Base-by-base conservation (phyloP, 164 flowering plant species). In the Tetracentron sinense region DNA sequence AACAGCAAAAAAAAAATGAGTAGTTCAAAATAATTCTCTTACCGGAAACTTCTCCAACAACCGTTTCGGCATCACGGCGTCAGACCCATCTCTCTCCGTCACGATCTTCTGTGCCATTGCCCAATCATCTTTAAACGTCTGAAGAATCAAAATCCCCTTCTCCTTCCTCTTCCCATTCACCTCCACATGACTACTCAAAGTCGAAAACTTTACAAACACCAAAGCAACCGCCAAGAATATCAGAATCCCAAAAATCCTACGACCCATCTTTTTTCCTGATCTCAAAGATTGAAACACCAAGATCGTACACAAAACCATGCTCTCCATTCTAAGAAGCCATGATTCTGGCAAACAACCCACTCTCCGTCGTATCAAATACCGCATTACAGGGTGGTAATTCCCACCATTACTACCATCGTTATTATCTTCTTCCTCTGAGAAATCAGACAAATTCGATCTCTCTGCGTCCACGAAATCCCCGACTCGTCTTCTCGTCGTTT, bases 261-360 rank as follows among this genome's bases (percentile, higher is more conserved):
- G 79, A 46, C 72, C 81, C 53, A 68, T n/a, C 56, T 69, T 69
- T 74, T 61, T 74, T 58, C 85, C 77, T 16, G 71, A 77, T 56
- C 69, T 58, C 65, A 71, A 6, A 1, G 62, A 42, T 44, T 61
- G 67, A 21, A 55, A 21, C 47, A 42, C 0, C 30, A 28, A 27
- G 20, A 20, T 8, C 50, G 30, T 31, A 59, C 63, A 17, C 8
- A 61, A 42, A 25, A 58, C 19, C 8, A 15, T 6, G 1, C 42
- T 62, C 22, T 21, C 51, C 31, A 49, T 46, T 28, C 25, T 23
- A 49, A 68, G 54, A 21, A 73, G 0, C 70, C 66, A 66, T 19
- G 49, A 21, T 53, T 73, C 62, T 17, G 69, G 69, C 33, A 60
- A 27, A 7, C 35, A 56, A 23, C 49, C 12, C 17, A 64, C 7